Base-by-base conservation (phyloP, 2,329 filamentous ascomycete species). In the Paramyrothecium roridum region DNA sequence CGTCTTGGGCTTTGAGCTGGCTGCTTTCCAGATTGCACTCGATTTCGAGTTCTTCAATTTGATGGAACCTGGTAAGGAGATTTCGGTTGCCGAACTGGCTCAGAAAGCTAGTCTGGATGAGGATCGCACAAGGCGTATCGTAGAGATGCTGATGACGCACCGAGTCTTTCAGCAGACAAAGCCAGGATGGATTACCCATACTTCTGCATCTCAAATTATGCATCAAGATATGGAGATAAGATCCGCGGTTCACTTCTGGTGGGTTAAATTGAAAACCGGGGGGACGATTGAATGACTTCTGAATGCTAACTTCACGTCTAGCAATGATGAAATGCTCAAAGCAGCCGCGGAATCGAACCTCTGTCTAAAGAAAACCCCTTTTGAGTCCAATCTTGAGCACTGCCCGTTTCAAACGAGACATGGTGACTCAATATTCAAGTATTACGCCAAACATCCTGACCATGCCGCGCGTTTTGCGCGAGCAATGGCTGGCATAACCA, bases 261-360 rank as follows among this genome's bases (percentile, higher is more conserved):
- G 20, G 21, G 46, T 10, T 30, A n/a, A n/a, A n/a, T 30, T 10
- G 6, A 4, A 30, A 30, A 10, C 26, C 26, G 4, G 10, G 26
- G 10, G 10, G 6, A 30, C 4, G 26, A 30, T 30, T n/a, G n/a
- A 10, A 30, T 10, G 10, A 30, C 26, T 30, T 4, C 26, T 30
- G 26, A 30, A 8, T 12, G 59, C 2, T 34, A 30, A 62, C 49
- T 62, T 59, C n/a, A n/a, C n/a, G n/a, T n/a, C n/a, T 48, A 55
- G 52, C 55, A 22, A 65, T 2, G 65, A 67, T 48, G 67, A 69
- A 50, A 63, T 65, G 62, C 53, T 64, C 21, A 66, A 66, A 55
- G 66, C 65, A 2, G 59, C 63, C 16, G 52, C 58, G 2, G 58
- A 57, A 11, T 55, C 57, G 1, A 51, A 30, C 19, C 50, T 50